A percentile compares a stretch with the other conserved stretches of the same genome.
These are phyloP conservation scores for Solanum chmielewskii DNA, from an alignment of 257 asterid genomes.

Conservation along the genomic window DNA sequence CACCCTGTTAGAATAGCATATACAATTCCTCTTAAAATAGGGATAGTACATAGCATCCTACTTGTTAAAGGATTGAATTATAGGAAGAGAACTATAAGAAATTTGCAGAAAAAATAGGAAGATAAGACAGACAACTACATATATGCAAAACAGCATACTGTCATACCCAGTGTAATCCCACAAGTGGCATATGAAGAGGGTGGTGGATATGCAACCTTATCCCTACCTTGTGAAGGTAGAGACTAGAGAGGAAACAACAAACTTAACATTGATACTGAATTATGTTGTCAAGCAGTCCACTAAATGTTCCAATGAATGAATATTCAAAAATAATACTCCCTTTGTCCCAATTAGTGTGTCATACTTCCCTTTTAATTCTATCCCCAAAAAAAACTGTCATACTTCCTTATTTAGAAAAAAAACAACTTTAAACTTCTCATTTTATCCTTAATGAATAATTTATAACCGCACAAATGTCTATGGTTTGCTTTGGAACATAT, in stretches of 20 bases:
- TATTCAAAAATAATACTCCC: background rate
- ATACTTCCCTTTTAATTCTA: background rate
- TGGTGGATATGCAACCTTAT: background rate
- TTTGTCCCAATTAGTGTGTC: background rate
- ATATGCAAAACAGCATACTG: background rate
- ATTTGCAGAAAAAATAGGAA: background rate
- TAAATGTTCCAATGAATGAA: background rate
- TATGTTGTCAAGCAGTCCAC: background rate
- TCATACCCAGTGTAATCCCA: background rate
- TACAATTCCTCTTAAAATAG: background rate
- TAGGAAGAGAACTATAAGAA: background rate
- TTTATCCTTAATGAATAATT: background rate
- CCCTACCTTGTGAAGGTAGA: background rate
- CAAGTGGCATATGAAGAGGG: background rate
- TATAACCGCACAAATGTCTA: background rate
- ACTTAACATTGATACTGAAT: background rate
- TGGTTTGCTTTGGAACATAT: background rate
- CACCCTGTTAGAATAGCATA: background rate
- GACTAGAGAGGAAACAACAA: background rate
- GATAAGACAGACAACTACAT: background rate
- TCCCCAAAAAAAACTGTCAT: background rate
- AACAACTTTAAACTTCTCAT: background rate
- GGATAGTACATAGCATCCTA: background rate
- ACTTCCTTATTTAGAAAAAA: background rate
- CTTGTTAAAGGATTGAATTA: background rate